Percentiles rank a stretch among this genome's conserved stretches.
phyloP scores from a whole-genome alignment of 257 asterid species.

The Ajuga chamaepitys region DNA sequence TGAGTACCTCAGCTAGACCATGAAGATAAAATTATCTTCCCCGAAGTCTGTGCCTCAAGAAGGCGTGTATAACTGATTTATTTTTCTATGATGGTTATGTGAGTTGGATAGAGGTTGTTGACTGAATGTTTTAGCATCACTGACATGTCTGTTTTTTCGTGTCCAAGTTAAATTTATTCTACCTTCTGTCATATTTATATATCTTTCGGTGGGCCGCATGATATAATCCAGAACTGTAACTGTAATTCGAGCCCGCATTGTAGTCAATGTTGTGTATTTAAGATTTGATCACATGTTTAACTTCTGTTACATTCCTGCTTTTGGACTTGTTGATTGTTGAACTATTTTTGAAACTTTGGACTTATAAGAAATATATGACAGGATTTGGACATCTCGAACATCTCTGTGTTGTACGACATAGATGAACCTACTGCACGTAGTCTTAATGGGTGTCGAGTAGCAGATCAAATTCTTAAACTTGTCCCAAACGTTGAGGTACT shows the following conservation, averaged over 20 bases:
- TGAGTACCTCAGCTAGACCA: background rate
- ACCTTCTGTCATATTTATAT: background rate
- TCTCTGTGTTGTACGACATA: slow-evolving; percentile 61
- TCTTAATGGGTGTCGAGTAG: slow-evolving; percentile 95
- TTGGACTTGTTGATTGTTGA: background rate
- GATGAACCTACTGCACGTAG: slow-evolving; percentile 91
- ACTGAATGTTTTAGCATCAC: background rate
- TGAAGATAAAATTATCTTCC: background rate
- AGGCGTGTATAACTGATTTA: background rate
- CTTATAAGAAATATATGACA: slow-evolving; percentile 19
- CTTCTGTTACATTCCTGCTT: background rate
- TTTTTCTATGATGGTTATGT: background rate
- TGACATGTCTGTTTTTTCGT: background rate
- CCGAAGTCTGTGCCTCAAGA: background rate
- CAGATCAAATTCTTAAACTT: slow-evolving; percentile 88
- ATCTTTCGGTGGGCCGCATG: no score
- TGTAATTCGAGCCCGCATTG: background rate
- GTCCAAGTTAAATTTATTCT: no score
- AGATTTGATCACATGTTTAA: background rate
- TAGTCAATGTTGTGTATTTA: background rate
- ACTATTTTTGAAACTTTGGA: background rate
- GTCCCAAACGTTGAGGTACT: slow-evolving; percentile 81
- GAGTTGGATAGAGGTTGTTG: background rate
- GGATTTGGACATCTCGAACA: slow-evolving; percentile 86
- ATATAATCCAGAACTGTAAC: no score